Evolutionary conservation across 345 rosid genomes (phyloP).

Genomic region (Noccaea bulbosa): DNA sequence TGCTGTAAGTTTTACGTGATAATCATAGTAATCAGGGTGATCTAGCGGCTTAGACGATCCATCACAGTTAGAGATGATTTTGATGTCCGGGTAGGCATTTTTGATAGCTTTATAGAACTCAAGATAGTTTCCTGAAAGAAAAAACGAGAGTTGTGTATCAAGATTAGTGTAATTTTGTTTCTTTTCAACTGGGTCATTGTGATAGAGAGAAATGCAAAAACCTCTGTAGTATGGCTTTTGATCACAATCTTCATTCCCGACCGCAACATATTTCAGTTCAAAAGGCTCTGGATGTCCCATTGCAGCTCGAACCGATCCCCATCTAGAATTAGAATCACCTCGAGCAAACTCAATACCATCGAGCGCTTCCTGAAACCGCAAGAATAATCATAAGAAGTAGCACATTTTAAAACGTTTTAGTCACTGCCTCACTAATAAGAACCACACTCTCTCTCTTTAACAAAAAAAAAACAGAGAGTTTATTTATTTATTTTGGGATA

Average conservation of each 20-base stretch:
- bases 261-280: conserved; percentile 81
- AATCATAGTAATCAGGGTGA: conserved; percentile 88
- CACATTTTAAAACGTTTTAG: neutral
- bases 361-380: conserved; percentile 72
- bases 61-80: conserved; percentile 86
- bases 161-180: conserved; percentile 2
- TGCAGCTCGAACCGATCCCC: conserved; percentile 90
- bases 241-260: conserved; percentile 86
- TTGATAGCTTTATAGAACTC: conserved; percentile 79
- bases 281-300: conserved; percentile 96
- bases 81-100: conserved; percentile 72
- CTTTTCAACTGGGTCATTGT: neutral
- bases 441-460: conserved; percentile 20
- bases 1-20: conserved; percentile 54
- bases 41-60: conserved; percentile 69
- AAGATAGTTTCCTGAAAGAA: conserved; percentile 78
- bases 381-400: no score
- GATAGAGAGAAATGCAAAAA: conserved; percentile 38
- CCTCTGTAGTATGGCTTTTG: conserved; percentile 67
- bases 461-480: neutral
- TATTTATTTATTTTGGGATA: no score
- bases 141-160: neutral
- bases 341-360: conserved; percentile 91
- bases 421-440: neutral
- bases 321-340: conserved; percentile 63